Base-by-base conservation (phyloP, 2,329 filamentous ascomycete species). In the Aspergillus brunneoviolaceus region DNA sequence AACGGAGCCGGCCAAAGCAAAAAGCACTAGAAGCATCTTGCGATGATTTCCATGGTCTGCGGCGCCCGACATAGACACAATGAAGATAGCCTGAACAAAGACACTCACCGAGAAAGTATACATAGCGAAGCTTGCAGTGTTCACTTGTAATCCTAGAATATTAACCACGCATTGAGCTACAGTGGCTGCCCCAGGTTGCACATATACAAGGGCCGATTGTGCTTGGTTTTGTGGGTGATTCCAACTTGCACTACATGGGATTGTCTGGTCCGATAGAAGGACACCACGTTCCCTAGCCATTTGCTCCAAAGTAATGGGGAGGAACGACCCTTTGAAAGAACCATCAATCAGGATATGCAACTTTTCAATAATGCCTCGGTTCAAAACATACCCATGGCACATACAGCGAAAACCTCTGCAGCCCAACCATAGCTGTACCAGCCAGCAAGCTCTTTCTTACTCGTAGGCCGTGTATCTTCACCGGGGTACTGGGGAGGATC, bases 341-440 rank as follows among this genome's bases (percentile, higher is more conserved):
- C 39, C 25, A 59, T 48, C 51, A 55, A 54, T 59, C 69, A 63
- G 68, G 65, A 51, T 58, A 51, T 39, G 31, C 51, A 51, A 27
- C 54, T 39, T n/a, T 14, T 4, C 12, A 39, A 33, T 42, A 48
- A 29, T 29, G 29, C 16, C 7, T 29, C 10, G 23, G 42, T 33
- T 31, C 51, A 25, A 33, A 39, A 53, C 70, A 59, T 74, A 78
- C 93, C 87, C 73, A 90, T 86, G 23, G 87, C 94, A 76, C 95
- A 98, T 59, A 98, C 91, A 16, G 96, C 91, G 75, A 97, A 98
- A 57, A 96, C 94, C 79, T 99, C 95, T 21, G 94, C 92, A 25
- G 95, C 95, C 83, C 96, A 98, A 48, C 90, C 90, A 80, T 98
- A 98, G 74, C 89, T 89, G 77, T 98, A 99, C 91, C 96, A 99